Evolutionary conservation across 2,329 filamentous ascomycete species (phyloP).

Genomic region (Alternaria conjuncta): DNA sequence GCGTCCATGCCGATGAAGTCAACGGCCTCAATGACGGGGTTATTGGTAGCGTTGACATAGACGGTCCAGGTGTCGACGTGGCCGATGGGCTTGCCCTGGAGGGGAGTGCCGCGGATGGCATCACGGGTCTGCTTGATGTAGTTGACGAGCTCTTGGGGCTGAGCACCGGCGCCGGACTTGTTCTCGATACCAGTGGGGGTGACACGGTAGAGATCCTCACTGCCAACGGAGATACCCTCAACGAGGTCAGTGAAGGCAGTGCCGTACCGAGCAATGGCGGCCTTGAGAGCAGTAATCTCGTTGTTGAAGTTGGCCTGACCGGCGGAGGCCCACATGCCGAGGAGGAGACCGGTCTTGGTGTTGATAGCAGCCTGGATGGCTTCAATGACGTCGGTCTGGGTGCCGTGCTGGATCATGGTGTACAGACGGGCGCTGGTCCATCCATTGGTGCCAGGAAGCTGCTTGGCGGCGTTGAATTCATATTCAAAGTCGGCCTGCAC

Average conservation of each 20-base stretch:
- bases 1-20: slow-evolving; percentile 87
- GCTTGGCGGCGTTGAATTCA: slow-evolving; percentile 71
- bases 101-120: slow-evolving; percentile 67
- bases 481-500: slow-evolving; percentile 69
- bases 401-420: slow-evolving; percentile 74
- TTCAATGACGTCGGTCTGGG: slow-evolving; percentile 68
- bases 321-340: slow-evolving; percentile 83
- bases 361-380: slow-evolving; percentile 82
- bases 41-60: slow-evolving; percentile 73
- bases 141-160: slow-evolving; percentile 66
- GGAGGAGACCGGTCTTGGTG: slow-evolving; percentile 77
- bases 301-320: slow-evolving; percentile 69
- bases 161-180: slow-evolving; percentile 66
- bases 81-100: slow-evolving; percentile 68
- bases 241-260: slow-evolving; percentile 69
- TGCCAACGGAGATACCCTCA: slow-evolving; percentile 83
- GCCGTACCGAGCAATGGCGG: slow-evolving; percentile 73
- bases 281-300: slow-evolving; percentile 74
- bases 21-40: slow-evolving; percentile 68
- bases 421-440: slow-evolving; percentile 72
- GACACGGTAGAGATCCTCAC: slow-evolving; percentile 71
- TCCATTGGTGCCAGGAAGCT: slow-evolving; percentile 67
- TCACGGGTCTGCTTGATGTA: slow-evolving; percentile 75
- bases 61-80: slow-evolving; percentile 89
- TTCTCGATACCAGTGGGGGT: slow-evolving; percentile 72